Conservation (phyloP, 2,329 filamentous ascomycete species). For the Ilyonectria robusta region DNA sequence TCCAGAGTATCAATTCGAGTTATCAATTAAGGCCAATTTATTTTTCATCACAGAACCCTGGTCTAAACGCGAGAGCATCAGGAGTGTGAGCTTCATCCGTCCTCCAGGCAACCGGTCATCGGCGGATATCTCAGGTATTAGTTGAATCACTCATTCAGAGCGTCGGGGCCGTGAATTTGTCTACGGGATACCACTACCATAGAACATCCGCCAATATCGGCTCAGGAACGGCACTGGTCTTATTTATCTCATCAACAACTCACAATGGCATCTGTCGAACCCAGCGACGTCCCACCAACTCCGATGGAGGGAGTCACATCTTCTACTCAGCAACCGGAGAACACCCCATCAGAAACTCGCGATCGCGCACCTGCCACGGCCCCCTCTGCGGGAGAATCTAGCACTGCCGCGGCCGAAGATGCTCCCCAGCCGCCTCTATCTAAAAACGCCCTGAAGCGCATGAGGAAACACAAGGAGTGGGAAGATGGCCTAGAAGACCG, state of each 20-base stretch:
- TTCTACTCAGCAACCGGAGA: constrained; percentile 11
- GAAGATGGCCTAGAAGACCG: constrained; percentile 77
- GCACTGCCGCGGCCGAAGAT: constrained; percentile 21
- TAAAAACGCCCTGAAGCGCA: constrained; percentile 89
- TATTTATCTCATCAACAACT: neutral
- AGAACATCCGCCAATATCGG: no score
- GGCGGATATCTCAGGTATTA: constrained; percentile 15
- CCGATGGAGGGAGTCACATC: constrained; percentile 27
- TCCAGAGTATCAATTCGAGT: neutral
- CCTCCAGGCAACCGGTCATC: neutral
- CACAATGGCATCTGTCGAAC: constrained; percentile 28
- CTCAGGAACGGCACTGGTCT: neutral
- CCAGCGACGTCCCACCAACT: constrained; percentile 16
- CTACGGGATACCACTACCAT: neutral
- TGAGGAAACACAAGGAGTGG: constrained; percentile 80
- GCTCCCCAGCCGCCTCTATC: constrained; percentile 66
- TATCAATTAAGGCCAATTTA: neutral
- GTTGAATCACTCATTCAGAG: constrained; percentile 6
- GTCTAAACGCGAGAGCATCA: neutral
- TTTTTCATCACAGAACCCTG: neutral
- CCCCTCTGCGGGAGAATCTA: constrained; percentile 21
- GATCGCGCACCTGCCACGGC: constrained; percentile 1
- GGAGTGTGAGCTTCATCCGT: neutral
- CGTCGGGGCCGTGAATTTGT: neutral
- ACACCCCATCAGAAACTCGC: constrained; percentile 12